A percentile compares a stretch with the other conserved stretches of the same genome.
These are phyloP conservation scores for Hericium alpestre DNA, from an alignment of 768 basidiomycete species.

Conservation along the genomic window DNA sequence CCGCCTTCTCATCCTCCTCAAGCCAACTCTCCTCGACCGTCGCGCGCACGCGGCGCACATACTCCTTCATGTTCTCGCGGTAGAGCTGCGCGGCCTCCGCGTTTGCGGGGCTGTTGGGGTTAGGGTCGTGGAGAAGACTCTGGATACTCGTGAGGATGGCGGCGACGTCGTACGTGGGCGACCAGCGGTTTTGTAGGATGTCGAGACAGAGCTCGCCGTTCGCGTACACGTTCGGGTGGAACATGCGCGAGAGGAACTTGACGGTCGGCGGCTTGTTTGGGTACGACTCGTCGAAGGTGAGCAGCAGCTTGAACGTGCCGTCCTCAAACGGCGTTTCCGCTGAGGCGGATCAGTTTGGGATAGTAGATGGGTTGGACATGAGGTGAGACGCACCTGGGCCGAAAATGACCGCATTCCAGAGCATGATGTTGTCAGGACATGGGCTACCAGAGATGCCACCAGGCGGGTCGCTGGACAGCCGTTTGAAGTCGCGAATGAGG, in stretches of 20 bases:
- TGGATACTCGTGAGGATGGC: slow-evolving; percentile 97
- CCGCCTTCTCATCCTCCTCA: slow-evolving; percentile 61
- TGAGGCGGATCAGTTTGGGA: slow-evolving; percentile 21
- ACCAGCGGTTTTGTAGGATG: slow-evolving; percentile 98
- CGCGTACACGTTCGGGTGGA: slow-evolving; percentile 98
- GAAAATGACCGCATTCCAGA: slow-evolving; percentile 99
- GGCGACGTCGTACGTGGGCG: slow-evolving; percentile 96
- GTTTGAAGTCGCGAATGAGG: slow-evolving; percentile 96
- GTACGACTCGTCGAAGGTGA: slow-evolving; percentile 96
- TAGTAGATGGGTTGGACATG: neutral
- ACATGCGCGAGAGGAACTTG: slow-evolving; percentile 95
- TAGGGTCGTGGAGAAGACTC: slow-evolving; percentile 91
- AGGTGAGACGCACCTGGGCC: slow-evolving; percentile 66
- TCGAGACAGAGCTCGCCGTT: slow-evolving; percentile 98
- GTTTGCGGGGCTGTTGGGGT: slow-evolving; percentile 96
- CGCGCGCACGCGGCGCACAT: slow-evolving; percentile 82
- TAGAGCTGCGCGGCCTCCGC: slow-evolving; percentile 96
- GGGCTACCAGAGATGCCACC: slow-evolving; percentile 95
- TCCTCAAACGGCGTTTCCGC: slow-evolving; percentile 99
- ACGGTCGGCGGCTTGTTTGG: slow-evolving; percentile 98
- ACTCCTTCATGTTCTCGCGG: slow-evolving; percentile 97
- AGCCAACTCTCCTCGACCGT: slow-evolving; percentile 96
- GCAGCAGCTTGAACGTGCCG: slow-evolving; percentile 92
- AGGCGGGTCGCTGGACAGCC: slow-evolving; percentile 88
- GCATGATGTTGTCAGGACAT: slow-evolving; percentile 97